Conservation (phyloP, 148 eudicot species). For the Fagopyrum homotropicum region DNA sequence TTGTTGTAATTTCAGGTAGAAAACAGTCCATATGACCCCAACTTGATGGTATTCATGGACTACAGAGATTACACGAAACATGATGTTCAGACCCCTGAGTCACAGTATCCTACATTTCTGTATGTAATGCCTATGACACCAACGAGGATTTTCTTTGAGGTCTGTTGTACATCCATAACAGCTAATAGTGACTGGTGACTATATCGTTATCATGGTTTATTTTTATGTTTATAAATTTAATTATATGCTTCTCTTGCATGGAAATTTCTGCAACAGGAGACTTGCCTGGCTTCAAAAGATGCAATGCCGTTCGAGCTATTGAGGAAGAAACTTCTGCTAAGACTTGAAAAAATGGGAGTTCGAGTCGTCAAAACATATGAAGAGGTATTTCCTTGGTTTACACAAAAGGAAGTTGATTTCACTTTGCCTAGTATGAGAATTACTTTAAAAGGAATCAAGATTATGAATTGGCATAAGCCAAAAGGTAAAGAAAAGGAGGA, state of each 20-base stretch:
- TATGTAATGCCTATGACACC: conserved; percentile 96
- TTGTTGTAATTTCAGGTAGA: conserved; percentile 54
- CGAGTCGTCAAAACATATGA: conserved; percentile 64
- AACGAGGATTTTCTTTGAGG: conserved; percentile 94
- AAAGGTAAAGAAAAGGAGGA: neutral
- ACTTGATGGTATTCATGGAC: conserved; percentile 97
- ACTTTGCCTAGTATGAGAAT: neutral
- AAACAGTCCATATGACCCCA: conserved; percentile 80
- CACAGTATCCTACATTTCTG: conserved; percentile 85
- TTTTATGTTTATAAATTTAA: neutral
- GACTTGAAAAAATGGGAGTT: conserved; percentile 81
- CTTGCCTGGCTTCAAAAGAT: conserved; percentile 94
- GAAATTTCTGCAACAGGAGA: conserved; percentile 53
- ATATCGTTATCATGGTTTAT: neutral
- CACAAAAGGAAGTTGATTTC: neutral
- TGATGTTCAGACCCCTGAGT: conserved; percentile 41
- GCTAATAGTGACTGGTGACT: neutral
- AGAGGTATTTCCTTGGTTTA: conserved; percentile 46
- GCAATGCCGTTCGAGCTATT: conserved; percentile 94
- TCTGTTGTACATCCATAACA: conserved; percentile 19
- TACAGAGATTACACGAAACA: conserved; percentile 68
- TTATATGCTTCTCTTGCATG: conserved; percentile 7
- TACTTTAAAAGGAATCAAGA: neutral
- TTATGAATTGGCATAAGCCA: neutral
- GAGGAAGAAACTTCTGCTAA: conserved; percentile 72